Evolutionary conservation across 768 basidiomycete species (phyloP), one percentile per base, ranked within the genome.

Genomic region (Rhizopogon rudus): DNA sequence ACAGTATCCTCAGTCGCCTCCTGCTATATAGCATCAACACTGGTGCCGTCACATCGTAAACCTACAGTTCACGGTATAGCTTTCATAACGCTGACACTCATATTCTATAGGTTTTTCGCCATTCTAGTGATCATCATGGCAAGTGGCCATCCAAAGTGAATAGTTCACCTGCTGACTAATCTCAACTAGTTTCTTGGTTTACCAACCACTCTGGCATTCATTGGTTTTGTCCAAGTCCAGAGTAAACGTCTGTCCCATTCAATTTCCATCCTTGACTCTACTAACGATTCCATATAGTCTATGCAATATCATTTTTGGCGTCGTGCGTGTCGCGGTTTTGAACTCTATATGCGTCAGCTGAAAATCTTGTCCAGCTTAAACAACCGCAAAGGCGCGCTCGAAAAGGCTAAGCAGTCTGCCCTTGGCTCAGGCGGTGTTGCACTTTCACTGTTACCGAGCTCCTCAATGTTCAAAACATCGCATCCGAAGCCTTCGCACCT

Each of bases 21-120:
- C 54, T 63, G 5, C n/a, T 63, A 25, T 63, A 63, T 45, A 63
- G 43, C 13, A 52, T 63, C 49, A 58, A 61, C 29, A 61, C 61
- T 5, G 60, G 59, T 12, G 56, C 43, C 1, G 20, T 60, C 28
- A 61, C 61, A 0, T 62, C 57, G 57, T 62, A 31, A 53, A 44
- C 48, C 16, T n/a, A 22, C 29, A n/a, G 8, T 29, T 7, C 25
- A 25, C 25, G 25, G 25, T 25, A 25, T 25, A 5, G 17, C 22
- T 2, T 12, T 8, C 16, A 25, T 22, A 54, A 17, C 5, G n/a
- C 3, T 2, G 29, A 14, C 17, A 49, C 40, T 53, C n/a, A 53
- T 28, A 41, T 10, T 10, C n/a, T 6, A 8, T 37, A 61, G 49
- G 22, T 16, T 61, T 5, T 60, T 43, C 22, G 54, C 60, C 3